Conservation (phyloP, 176 grass and related monocot genomes). For the Thinopyrum elongatum region DNA sequence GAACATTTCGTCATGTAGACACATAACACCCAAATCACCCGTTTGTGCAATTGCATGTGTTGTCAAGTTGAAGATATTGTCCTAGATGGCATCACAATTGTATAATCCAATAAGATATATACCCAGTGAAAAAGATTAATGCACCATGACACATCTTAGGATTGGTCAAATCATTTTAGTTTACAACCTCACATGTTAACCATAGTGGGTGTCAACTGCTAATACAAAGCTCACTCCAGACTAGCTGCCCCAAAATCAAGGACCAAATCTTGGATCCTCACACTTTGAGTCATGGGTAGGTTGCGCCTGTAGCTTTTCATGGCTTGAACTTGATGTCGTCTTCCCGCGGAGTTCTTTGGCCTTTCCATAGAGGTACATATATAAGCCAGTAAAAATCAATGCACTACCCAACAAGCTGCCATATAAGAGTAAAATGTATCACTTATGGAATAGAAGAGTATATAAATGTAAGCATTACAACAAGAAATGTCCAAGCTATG, state of each 20-base stretch:
- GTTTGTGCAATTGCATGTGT: too few relatives aligned
- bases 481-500: too few relatives aligned
- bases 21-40: too few relatives aligned
- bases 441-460: background rate
- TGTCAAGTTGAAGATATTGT: too few relatives aligned
- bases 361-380: slow-evolving; percentile 20
- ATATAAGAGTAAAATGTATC: background rate
- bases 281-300: background rate
- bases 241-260: background rate
- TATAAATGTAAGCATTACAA: too few relatives aligned
- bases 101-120: too few relatives aligned
- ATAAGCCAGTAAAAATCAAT: background rate
- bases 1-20: too few relatives aligned
- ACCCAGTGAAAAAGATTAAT: background rate
- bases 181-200: background rate
- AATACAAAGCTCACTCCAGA: background rate
- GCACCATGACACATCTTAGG: background rate
- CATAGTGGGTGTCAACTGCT: background rate
- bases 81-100: too few relatives aligned
- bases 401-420: background rate
- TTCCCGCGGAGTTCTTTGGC: background rate
- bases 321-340: background rate
- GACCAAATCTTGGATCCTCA: background rate
- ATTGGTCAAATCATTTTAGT: background rate
- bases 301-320: background rate